phyloP scores from a whole-genome alignment of 257 asterid species.

The Fraxinus anomala region DNA sequence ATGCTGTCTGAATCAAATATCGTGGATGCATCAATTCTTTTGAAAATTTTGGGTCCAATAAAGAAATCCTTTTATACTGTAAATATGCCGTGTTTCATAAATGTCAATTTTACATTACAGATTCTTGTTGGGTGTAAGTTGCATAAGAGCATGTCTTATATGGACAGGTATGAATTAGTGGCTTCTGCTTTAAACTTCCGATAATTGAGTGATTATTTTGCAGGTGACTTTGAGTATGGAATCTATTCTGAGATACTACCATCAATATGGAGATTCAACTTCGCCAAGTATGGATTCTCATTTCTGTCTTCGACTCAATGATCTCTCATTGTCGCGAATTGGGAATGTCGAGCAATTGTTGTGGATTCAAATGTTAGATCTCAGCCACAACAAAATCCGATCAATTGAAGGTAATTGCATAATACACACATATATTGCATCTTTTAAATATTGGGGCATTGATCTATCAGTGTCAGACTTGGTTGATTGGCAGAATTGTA shows the following conservation, averaged over 20 bases:
- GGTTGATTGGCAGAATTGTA: constrained; percentile 1
- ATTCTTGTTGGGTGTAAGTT: no score
- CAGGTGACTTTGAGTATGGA: constrained; percentile 61
- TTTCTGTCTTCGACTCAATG: constrained; percentile 53
- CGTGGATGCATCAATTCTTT: not conserved
- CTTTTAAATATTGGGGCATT: constrained; percentile 1
- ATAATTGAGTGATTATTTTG: constrained; percentile 27
- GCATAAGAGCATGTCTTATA: not conserved
- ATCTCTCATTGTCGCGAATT: constrained; percentile 71
- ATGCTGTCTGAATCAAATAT: not conserved
- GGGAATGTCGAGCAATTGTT: constrained; percentile 67
- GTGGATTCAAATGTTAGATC: constrained; percentile 96
- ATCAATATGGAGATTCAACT: constrained; percentile 51
- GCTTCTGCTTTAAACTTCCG: constrained; percentile 6
- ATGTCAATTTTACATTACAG: not conserved
- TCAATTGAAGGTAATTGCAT: constrained; percentile 74
- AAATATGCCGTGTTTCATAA: not conserved
- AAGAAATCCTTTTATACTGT: not conserved
- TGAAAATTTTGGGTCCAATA: not conserved
- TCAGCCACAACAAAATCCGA: constrained; percentile 78
- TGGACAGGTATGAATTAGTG: not conserved
- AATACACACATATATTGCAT: not conserved
- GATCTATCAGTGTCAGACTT: constrained; percentile 3
- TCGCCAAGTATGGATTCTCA: constrained; percentile 36
- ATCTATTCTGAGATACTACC: constrained; percentile 50